A percentile compares a stretch with the other conserved stretches of the same genome.
Conservation (phyloP, 495 filamentous ascomycete species). For the Sphaerosporella brunnea region DNA sequence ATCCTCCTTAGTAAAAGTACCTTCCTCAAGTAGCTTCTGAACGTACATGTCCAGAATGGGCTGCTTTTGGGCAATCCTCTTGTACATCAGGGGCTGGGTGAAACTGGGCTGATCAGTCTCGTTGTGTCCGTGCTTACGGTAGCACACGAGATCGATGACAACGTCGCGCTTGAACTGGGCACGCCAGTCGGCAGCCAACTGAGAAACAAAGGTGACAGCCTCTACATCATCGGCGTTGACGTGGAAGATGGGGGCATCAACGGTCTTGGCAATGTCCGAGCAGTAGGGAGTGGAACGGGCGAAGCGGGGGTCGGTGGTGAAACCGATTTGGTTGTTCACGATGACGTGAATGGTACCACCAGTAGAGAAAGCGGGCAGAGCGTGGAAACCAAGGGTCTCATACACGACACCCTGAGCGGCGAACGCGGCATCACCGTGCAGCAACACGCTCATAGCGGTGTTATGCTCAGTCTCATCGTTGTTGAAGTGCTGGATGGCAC, state of each 20-base stretch:
- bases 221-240: constrained; percentile 97
- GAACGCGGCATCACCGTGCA: constrained; percentile 95
- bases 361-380: constrained; percentile 85
- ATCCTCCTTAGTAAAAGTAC: constrained; percentile 90
- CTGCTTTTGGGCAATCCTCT: constrained; percentile 68
- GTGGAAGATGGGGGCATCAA: constrained; percentile 96
- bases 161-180: constrained; percentile 95
- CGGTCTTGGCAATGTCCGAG: constrained; percentile 96
- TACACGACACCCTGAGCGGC: constrained; percentile 93
- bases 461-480: constrained; percentile 73
- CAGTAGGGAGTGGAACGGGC: constrained; percentile 95
- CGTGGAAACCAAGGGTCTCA: constrained; percentile 94
- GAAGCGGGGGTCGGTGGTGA: constrained; percentile 97
- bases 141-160: constrained; percentile 95
- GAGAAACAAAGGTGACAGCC: constrained; percentile 94
- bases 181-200: constrained; percentile 89
- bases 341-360: constrained; percentile 94
- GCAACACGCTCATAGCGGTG: constrained; percentile 82
- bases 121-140: constrained; percentile 97
- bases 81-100: constrained; percentile 99
- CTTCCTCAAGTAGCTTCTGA: constrained; percentile 69
- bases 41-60: constrained; percentile 74
- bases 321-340: constrained; percentile 99
- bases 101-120: constrained; percentile 98
- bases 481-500: constrained; percentile 98